Percentiles rank a stretch among this genome's conserved stretches.
Conservation (phyloP, 805 yeast species). For the Candida ascalaphidarum region DNA sequence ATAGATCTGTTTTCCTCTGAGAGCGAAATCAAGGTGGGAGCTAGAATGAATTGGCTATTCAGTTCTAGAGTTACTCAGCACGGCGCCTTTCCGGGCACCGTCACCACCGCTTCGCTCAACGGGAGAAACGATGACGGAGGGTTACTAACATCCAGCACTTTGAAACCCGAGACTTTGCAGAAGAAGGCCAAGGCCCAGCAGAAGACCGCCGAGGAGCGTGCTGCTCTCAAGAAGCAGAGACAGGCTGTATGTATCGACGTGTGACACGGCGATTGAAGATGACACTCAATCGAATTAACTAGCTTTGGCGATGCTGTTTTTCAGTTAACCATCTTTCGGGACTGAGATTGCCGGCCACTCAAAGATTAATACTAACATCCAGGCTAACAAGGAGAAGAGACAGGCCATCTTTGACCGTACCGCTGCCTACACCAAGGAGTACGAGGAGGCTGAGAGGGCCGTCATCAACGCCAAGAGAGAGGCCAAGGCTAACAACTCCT, state of each 20-base stretch:
- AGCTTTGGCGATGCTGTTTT: constrained; percentile 67
- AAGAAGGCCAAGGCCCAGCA: constrained; percentile 76
- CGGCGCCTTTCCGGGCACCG: too few species aligned
- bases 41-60: constrained; percentile 33
- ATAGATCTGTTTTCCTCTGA: constrained; percentile 37
- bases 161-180: constrained; percentile 78
- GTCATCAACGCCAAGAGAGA: constrained; percentile 81
- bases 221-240: constrained; percentile 73
- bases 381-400: constrained; percentile 43
- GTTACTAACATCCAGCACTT: constrained; percentile 22
- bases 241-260: constrained; percentile 59
- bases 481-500: constrained; percentile 89
- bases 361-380: constrained; percentile 20
- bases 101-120: too few species aligned
- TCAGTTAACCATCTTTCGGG: constrained; percentile 85
- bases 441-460: constrained; percentile 87
- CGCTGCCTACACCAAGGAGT: constrained; percentile 94
- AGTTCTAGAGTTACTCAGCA: too few species aligned
- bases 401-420: constrained; percentile 84
- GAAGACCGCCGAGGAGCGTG: constrained; percentile 68
- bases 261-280: constrained; percentile 37
- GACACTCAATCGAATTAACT: constrained; percentile 47
- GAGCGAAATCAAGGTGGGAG: constrained; percentile 13
- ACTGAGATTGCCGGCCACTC: constrained; percentile 34
- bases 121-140: too few species aligned